phyloP scores from a whole-genome alignment of 1,284 basidiomycete genomes.

The Trichosporon asahii region DNA sequence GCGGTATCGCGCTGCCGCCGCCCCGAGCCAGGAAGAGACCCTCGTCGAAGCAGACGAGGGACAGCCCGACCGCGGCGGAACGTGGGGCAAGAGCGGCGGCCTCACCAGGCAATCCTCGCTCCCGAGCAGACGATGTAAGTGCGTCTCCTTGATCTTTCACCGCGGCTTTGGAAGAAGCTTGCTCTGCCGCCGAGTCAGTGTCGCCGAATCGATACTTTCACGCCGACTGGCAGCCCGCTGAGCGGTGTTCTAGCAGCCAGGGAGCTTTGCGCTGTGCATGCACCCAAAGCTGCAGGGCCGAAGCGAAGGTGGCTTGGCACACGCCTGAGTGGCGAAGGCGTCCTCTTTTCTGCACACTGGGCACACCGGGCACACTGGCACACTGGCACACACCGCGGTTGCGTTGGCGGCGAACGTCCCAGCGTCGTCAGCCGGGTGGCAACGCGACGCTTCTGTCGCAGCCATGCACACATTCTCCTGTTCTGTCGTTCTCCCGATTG shows the following conservation, averaged over 20 bases:
- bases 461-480: neutral
- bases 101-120: conserved; percentile 45
- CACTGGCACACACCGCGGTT: neutral
- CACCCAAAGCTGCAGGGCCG: neutral
- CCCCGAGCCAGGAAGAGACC: conserved; percentile 31
- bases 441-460: neutral
- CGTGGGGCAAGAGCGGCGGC: conserved; percentile 35
- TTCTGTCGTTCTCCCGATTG: neutral
- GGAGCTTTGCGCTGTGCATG: neutral
- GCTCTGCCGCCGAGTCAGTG: too few relatives aligned
- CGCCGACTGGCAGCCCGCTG: neutral
- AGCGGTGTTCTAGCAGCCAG: neutral
- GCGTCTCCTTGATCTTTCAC: neutral
- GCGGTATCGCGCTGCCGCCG: conserved; percentile 31
- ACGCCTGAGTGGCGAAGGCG: neutral
- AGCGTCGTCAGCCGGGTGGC: neutral
- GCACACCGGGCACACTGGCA: neutral
- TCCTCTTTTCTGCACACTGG: neutral
- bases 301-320: neutral
- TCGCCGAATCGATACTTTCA: neutral
- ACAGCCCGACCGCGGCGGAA: conserved; percentile 28
- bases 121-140: conserved; percentile 43
- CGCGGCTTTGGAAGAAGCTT: neutral
- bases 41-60: conserved; percentile 30
- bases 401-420: neutral